A percentile compares a stretch with the other conserved stretches of the same genome.
Conservation (phyloP, 176 grass and related monocot genomes). For the Saccharum spontaneum region DNA sequence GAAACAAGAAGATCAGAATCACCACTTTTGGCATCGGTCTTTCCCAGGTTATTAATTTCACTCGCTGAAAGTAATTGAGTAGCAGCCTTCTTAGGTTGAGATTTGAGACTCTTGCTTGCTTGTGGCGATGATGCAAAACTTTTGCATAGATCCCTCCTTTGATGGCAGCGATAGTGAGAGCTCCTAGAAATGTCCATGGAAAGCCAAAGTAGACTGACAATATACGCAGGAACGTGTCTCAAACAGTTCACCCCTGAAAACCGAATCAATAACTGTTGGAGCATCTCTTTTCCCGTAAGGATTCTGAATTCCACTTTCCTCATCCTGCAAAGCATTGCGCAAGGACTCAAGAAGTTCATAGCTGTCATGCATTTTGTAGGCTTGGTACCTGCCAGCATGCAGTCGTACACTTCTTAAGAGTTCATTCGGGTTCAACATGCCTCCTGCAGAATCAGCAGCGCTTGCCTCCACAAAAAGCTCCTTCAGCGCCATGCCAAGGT, state of each 20-base stretch:
- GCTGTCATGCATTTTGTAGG: slow-evolving; percentile 51
- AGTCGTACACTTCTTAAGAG: slow-evolving; percentile 41
- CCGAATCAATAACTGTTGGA: slow-evolving; percentile 41
- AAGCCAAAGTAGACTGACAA: slow-evolving; percentile 37
- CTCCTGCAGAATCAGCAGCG: no score
- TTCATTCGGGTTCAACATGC: slow-evolving; percentile 32
- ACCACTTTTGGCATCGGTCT: background rate
- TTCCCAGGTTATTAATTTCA: background rate
- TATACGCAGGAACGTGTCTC: slow-evolving; percentile 43
- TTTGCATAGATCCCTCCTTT: slow-evolving; percentile 41
- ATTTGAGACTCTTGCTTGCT: slow-evolving; percentile 29
- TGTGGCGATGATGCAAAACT: slow-evolving; percentile 2
- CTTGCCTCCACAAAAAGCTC: no score
- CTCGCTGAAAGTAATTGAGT: background rate
- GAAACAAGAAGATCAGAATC: background rate
- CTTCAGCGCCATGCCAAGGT: no score
- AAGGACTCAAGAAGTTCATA: slow-evolving; percentile 67
- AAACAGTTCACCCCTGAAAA: slow-evolving; percentile 51
- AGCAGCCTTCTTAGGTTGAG: slow-evolving; percentile 15
- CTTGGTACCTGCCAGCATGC: slow-evolving; percentile 30
- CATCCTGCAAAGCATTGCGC: slow-evolving; percentile 36
- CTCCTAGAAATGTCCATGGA: slow-evolving; percentile 36
- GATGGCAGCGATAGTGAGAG: slow-evolving; percentile 58
- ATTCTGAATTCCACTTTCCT: slow-evolving; percentile 28
- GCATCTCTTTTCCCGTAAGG: background rate